Evolutionary conservation across 2,329 filamentous ascomycete genomes (phyloP).

Genomic region (Bipolaris cookei): DNA sequence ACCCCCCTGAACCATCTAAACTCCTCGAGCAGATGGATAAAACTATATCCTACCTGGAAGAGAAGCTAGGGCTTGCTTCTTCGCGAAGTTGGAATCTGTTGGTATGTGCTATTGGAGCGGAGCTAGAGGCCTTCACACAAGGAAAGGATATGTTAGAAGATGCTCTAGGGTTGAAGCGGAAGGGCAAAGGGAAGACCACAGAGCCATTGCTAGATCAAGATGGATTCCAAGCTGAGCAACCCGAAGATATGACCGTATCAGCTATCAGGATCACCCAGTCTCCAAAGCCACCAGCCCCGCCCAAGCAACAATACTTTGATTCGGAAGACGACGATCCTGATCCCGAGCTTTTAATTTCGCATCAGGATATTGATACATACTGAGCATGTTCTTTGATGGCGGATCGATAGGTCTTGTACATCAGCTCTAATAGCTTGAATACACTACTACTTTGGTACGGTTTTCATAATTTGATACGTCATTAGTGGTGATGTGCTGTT

Average conservation of each 20-base stretch:
- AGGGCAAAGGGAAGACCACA: constrained; percentile 38
- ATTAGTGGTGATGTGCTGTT: neutral
- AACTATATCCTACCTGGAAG: constrained; percentile 63
- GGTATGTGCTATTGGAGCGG: constrained; percentile 76
- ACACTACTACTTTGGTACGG: neutral
- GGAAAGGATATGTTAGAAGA: constrained; percentile 63
- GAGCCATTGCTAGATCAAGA: constrained; percentile 30
- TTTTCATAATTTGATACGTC: neutral
- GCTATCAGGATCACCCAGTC: constrained; percentile 40
- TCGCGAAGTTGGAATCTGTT: constrained; percentile 74
- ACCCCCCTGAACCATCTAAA: constrained; percentile 23
- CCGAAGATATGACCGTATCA: constrained; percentile 40
- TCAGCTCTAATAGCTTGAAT: neutral
- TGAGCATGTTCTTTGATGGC: constrained; percentile 8
- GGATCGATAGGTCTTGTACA: neutral
- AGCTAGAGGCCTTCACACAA: constrained; percentile 70
- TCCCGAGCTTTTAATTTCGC: constrained; percentile 58
- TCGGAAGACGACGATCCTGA: constrained; percentile 55
- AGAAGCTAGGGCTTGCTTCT: constrained; percentile 63
- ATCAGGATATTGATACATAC: constrained; percentile 52
- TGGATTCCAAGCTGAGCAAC: constrained; percentile 18
- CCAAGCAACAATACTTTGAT: constrained; percentile 43
- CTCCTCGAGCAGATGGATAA: constrained; percentile 58
- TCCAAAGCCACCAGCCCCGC: constrained; percentile 37
- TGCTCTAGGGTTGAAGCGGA: constrained; percentile 40